Evolutionary conservation across 176 grass and related monocot genomes (phyloP).

Genomic region (Aegilops umbellulata): DNA sequence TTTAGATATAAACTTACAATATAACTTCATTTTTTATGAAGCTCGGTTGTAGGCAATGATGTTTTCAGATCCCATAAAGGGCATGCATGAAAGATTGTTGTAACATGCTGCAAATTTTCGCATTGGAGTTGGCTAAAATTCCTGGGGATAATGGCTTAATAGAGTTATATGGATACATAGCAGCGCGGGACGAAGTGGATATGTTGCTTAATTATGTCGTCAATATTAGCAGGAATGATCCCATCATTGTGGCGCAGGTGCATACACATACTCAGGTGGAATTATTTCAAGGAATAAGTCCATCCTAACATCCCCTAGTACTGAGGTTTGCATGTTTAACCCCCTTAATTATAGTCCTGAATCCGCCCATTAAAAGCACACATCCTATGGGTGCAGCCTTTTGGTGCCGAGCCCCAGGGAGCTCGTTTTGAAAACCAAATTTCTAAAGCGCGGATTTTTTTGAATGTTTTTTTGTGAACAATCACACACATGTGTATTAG

Average conservation of each 20-base stretch:
- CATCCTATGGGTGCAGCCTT: too few species aligned
- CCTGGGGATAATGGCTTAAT: neutral
- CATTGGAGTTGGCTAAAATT: neutral
- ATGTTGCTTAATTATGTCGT: neutral
- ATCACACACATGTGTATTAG: too few species aligned
- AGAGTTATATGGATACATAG: slow-evolving; percentile 6
- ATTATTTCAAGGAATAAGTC: neutral
- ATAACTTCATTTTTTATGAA: neutral
- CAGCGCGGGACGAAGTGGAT: neutral
- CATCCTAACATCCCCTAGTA: neutral
- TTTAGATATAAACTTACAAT: neutral
- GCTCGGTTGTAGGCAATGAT: neutral
- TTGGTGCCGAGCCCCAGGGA: too few species aligned
- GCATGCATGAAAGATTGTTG: neutral
- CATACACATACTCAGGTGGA: neutral
- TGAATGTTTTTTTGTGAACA: too few species aligned
- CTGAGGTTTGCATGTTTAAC: neutral
- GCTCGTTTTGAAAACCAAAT: too few species aligned
- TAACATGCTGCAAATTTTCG: neutral
- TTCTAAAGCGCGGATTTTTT: too few species aligned
- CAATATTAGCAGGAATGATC: slow-evolving; percentile 5
- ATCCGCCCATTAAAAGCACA: too few species aligned
- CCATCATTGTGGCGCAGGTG: neutral
- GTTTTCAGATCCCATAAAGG: neutral
- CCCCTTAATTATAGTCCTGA: too few species aligned